Percentiles rank a stretch among this genome's conserved stretches.
Conservation (phyloP, 441 rosid species). For the Metrosideros polymorpha region DNA sequence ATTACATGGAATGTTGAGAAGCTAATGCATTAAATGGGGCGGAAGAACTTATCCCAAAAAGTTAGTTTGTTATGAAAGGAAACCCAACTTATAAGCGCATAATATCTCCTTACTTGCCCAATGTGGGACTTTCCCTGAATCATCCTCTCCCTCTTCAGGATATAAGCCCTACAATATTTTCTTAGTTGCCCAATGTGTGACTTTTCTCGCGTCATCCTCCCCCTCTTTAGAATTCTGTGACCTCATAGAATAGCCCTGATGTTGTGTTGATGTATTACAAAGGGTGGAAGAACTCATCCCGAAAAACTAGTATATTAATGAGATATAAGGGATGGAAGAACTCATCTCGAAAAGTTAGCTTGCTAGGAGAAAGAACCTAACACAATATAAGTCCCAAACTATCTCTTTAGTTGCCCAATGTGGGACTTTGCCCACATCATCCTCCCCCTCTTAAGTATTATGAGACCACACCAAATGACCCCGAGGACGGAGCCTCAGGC, state of each 20-base stretch:
- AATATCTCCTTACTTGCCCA: not conserved
- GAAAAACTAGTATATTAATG: no score
- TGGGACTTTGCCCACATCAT: not conserved
- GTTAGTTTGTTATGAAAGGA: not conserved
- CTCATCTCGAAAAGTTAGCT: not conserved
- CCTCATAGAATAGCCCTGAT: not conserved
- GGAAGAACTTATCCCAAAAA: not conserved
- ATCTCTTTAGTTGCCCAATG: not conserved
- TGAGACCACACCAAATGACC: accelerated
- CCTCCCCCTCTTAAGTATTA: not conserved
- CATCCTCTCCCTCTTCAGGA: not conserved
- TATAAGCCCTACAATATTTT: not conserved
- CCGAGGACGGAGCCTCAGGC: not conserved
- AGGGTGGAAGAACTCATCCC: not conserved
- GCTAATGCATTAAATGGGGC: accelerated
- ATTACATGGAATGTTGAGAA: no score
- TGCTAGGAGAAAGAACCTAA: not conserved
- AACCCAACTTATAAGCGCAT: no score
- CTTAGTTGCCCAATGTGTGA: not conserved
- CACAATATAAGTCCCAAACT: not conserved
- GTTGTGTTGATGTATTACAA: no score
- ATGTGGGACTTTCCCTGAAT: accelerated
- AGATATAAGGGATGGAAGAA: not conserved
- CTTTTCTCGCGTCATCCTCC: not conserved
- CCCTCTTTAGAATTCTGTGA: not conserved